Base-by-base conservation (phyloP, 768 basidiomycete species). In the Leccinum variicolor region DNA sequence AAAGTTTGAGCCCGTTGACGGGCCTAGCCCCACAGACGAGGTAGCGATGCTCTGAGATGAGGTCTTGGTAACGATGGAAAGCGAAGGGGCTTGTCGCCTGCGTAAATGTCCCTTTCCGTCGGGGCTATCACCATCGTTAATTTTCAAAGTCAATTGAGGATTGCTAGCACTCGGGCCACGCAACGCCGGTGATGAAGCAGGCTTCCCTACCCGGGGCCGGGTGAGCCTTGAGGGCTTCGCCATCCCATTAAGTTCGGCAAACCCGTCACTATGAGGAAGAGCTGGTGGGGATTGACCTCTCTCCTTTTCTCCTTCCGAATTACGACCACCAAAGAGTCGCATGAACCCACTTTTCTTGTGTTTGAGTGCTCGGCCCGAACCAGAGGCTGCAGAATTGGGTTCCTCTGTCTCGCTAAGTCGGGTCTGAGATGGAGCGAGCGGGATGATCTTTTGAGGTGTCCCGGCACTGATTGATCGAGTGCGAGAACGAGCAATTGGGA, bases 291-390 rank as follows among this genome's bases (percentile, higher is more conserved):
- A 80, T 8, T 72, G 70, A 5, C 65, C 67, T 56, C 67, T 73
- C 21, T 82, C 78, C 41, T 61, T 74, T 9, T 72, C 69, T 25
- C 58, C 68, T 50, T 70, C 69, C 13, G 60, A 56, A 55, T 43
- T 61, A 52, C 78, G 79, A 17, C 79, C 78, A 64, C 86, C 84
- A 67, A 92, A 91, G 11, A 93, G 73, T 52, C 87, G 78, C 85
- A 92, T 82, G 67, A 93, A 90, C 3, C 81, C 90, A 61, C 90
- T 92, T 69, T 87, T 92, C 76, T 88, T 91, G 58, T 87, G 86
- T 64, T 82, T 89, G 51, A 92, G 69, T 2, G 73, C 62, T 63
- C 83, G 87, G 10, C 74, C 75, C 26, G 75, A 65, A 50, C 67
- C 23, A 14, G 50, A 36, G 60, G 36, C 55, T 61, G 45, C 52